Evolutionary conservation across 1,139 yeast species (phyloP), one percentile per base, ranked within the genome.

Genomic region (Blastobotrys aristatus): DNA sequence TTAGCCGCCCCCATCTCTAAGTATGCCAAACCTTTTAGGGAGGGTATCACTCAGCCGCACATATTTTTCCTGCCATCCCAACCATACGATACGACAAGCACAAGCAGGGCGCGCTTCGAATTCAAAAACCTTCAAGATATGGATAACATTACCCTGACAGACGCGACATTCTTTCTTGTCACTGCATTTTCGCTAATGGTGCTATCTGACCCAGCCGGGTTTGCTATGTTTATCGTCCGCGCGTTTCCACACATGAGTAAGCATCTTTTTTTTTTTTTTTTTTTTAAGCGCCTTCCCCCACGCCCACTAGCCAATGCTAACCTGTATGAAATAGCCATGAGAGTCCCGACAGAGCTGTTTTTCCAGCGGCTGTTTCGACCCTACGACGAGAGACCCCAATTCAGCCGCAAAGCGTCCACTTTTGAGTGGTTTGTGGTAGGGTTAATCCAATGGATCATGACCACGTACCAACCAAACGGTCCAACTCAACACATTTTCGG

Each of bases 351-450:
- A 21, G 52, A 49, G 8, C 22, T 56, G 8, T 45, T 60, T 24
- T 40, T 41, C 40, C 57, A 59, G 31, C 34, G 61, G 14, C 39
- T 55, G 16, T 27, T 58, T 13, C 45, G 56, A 10, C 51, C 52
- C 32, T 58, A 55, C 30, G 61, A 59, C 35, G 51, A 58, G 20
- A 54, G 61, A 27, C 50, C 58, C 18, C 56, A 56, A 22, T 63
- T 57, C 43, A 56, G 57, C 4, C 53, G 57, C 16, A 51, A 56
- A 16, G 52, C 64, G 13, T 50, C 64, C 4, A 42, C 58, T n/a
- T 54, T 50, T 22, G 66, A 63, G 40, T 61, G 53, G 46, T 39
- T 53, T 7, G 44, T 57, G 5, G 56, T 60, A 4, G 55, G 53
- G 43, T 47, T 53, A 26, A 49, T 59, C 3, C 53, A 55, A 13